A percentile compares a stretch with the other conserved stretches of the same genome.
These are phyloP conservation scores for Groenewaldozyma sp. DNA, from an alignment of 1,139 yeast genomes.

Conservation along the genomic window DNA sequence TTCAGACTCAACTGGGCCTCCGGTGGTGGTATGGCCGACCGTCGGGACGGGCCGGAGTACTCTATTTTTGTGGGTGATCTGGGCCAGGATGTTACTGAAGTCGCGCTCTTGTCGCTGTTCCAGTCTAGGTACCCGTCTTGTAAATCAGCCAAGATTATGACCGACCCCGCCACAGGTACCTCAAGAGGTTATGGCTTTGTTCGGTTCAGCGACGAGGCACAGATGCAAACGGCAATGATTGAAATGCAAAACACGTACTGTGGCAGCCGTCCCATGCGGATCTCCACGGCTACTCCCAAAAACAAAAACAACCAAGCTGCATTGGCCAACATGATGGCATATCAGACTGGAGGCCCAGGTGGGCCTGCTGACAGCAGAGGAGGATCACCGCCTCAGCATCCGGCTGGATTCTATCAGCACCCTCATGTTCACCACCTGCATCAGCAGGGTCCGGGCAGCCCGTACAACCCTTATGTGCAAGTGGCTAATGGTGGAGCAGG, in stretches of 20 bases:
- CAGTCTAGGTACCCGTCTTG: conserved; percentile 65
- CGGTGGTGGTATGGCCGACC: conserved; percentile 45
- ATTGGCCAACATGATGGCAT: conserved; percentile 10
- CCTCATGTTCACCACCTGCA: no score
- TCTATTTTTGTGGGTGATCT: conserved; percentile 85
- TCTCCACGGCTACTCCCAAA: conserved; percentile 65
- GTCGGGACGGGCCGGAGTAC: conserved; percentile 41
- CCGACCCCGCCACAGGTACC: conserved; percentile 63
- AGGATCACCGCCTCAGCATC: conserved; percentile 5
- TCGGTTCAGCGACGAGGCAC: conserved; percentile 63
- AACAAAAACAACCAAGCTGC: conserved; percentile 28
- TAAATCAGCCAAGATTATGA: conserved; percentile 79
- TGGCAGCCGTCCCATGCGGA: conserved; percentile 69
- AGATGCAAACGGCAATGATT: conserved; percentile 61
- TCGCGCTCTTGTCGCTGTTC: conserved; percentile 56
- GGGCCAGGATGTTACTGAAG: conserved; percentile 67
- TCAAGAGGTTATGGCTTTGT: conserved; percentile 91
- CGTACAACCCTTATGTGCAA: background rate
- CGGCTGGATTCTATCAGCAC: conserved; percentile 9
- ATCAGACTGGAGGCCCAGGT: conserved; percentile 10
- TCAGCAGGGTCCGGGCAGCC: background rate
- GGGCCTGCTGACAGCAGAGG: conserved; percentile 7
- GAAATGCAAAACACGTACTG: conserved; percentile 78
- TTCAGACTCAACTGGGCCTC: conserved; percentile 85
- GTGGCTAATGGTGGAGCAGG: background rate